Evolutionary conservation across 2,329 filamentous ascomycete genomes (phyloP).

Genomic region (Chaetomium olivaceum): DNA sequence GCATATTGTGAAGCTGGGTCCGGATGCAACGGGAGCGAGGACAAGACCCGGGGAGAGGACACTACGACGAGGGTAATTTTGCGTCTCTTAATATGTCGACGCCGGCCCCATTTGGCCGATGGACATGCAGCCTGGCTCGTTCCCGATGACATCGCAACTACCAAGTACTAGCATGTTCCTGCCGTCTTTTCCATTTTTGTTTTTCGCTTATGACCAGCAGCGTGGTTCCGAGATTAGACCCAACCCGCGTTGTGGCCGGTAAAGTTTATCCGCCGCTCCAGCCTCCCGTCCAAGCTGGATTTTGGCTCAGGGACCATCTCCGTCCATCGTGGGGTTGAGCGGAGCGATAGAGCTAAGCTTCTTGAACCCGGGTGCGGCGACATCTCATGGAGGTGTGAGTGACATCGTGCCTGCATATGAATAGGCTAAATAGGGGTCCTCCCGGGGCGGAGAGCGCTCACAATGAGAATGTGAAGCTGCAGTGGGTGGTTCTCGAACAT

Average conservation of each 20-base stretch:
- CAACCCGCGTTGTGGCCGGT: not conserved
- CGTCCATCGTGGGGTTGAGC: not conserved
- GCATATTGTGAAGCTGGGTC: slow-evolving; percentile 13
- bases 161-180: not conserved
- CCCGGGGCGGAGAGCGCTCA: slow-evolving; percentile 6
- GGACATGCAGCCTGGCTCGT: not conserved
- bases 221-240: slow-evolving; percentile 13
- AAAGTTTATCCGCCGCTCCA: slow-evolving; percentile 18
- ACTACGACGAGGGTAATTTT: not conserved
- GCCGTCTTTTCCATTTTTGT: slow-evolving; percentile 10
- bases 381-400: slow-evolving; percentile 12
- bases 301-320: not conserved
- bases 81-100: slow-evolving; percentile 20
- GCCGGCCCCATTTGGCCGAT: slow-evolving; percentile 6
- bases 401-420: slow-evolving; percentile 20
- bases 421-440: slow-evolving; percentile 27
- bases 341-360: slow-evolving; percentile 3
- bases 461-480: not conserved
- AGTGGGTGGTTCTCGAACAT: slow-evolving; percentile 4
- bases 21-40: not conserved
- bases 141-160: not conserved
- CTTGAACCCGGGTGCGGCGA: slow-evolving; percentile 7
- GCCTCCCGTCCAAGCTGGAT: not conserved
- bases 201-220: slow-evolving; percentile 3
- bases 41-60: not conserved